Evolutionary conservation across 768 basidiomycete species (phyloP).

Genomic region (Paxillus involutus): DNA sequence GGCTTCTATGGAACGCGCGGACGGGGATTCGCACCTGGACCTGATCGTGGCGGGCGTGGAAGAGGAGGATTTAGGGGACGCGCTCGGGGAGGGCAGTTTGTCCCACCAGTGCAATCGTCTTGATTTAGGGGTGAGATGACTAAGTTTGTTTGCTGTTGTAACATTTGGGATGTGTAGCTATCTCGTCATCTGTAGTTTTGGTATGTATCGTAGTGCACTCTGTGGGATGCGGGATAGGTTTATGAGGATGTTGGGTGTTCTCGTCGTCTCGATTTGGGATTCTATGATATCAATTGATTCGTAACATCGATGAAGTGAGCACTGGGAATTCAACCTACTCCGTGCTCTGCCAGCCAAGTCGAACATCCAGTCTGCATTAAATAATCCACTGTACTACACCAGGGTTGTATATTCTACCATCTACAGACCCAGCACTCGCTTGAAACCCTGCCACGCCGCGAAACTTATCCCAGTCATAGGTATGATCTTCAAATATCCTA

Average conservation of each 20-base stretch:
- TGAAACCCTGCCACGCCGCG: conserved; percentile 75
- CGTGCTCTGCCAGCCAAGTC: too few relatives aligned
- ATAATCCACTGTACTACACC: too few relatives aligned
- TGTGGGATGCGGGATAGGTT: not conserved
- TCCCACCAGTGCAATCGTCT: conserved; percentile 7
- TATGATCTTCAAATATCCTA: conserved; percentile 92
- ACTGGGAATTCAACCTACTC: too few relatives aligned
- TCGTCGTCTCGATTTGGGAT: too few relatives aligned
- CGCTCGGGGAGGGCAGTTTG: conserved; percentile 23
- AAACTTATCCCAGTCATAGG: conserved; percentile 96
- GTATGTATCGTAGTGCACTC: not conserved
- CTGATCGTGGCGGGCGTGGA: conserved; percentile 35
- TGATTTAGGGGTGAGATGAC: not conserved
- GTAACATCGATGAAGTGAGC: too few relatives aligned
- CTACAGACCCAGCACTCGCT: conserved; percentile 29
- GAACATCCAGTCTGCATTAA: too few relatives aligned
- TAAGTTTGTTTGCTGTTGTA: not conserved
- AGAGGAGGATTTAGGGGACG: conserved; percentile 32
- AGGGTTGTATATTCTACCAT: conserved; percentile 3
- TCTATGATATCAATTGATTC: too few relatives aligned
- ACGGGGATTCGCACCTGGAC: conserved; percentile 27
- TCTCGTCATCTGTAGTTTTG: not conserved
- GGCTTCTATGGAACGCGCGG: conserved; percentile 27
- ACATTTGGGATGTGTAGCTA: not conserved
- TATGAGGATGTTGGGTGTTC: too few relatives aligned